A percentile compares a stretch with the other conserved stretches of the same genome.
Conservation (phyloP, 2,329 filamentous ascomycete species). For the Stenocarpella maydis region DNA sequence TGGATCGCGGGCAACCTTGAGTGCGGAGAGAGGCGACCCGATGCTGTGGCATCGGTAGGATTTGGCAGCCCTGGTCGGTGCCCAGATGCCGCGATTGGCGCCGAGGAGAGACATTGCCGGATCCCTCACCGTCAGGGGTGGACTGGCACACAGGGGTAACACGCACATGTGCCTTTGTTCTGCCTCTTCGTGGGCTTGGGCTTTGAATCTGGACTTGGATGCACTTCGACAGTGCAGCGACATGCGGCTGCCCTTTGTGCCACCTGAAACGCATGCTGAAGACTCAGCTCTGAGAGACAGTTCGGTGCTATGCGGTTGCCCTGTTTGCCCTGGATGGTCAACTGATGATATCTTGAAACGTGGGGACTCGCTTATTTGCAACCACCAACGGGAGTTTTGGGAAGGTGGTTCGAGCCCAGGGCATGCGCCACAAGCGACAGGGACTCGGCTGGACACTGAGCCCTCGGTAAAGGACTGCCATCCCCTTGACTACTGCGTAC, state of each 20-base stretch:
- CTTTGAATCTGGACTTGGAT: slow-evolving; percentile 1
- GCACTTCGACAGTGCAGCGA: background rate
- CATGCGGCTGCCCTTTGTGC: slow-evolving; percentile 4
- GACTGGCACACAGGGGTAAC: slow-evolving; percentile 2
- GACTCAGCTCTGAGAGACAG: slow-evolving; percentile 23
- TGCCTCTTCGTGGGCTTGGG: background rate
- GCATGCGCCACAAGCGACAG: slow-evolving; percentile 4
- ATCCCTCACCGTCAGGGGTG: slow-evolving; percentile 18
- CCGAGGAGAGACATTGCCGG: slow-evolving; percentile 17
- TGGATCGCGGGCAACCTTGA: slow-evolving; percentile 15
- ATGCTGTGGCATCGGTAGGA: slow-evolving; percentile 28
- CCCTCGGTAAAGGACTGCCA: slow-evolving; percentile 20
- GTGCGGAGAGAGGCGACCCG: slow-evolving; percentile 25
- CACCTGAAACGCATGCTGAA: slow-evolving; percentile 31
- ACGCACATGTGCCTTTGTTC: background rate
- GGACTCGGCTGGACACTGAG: slow-evolving; percentile 13
- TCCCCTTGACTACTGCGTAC: slow-evolving; percentile 29
- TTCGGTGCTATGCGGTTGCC: slow-evolving; percentile 20
- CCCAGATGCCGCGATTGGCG: slow-evolving; percentile 21
- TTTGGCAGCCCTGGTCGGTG: slow-evolving; percentile 19
- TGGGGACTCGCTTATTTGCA: slow-evolving; percentile 28
- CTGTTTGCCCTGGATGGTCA: slow-evolving; percentile 8
- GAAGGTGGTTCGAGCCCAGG: slow-evolving; percentile 28
- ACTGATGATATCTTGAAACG: slow-evolving; percentile 32
- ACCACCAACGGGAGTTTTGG: slow-evolving; percentile 24